Evolutionary conservation across 352 stramenopile species (phyloP).

Genomic region (Thalassiosira mediterranea): DNA sequence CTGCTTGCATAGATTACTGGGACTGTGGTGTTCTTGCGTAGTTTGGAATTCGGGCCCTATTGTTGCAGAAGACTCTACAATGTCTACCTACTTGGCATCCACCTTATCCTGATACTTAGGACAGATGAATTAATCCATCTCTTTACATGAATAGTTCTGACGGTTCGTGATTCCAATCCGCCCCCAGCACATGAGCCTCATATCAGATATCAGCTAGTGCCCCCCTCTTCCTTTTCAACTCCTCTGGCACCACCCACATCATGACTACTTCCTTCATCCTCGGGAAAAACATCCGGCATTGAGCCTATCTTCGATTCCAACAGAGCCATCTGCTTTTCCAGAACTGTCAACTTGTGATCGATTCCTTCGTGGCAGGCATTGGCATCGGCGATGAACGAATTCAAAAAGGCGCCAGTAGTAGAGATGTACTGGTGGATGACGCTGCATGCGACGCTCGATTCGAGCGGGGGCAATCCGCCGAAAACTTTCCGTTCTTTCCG

Average conservation of each 20-base stretch:
- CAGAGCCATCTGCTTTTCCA: constrained; percentile 47
- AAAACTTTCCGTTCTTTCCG: constrained; percentile 38
- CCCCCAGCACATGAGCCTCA: no score
- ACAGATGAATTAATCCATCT: not conserved
- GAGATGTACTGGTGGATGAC: constrained; percentile 40
- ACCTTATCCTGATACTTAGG: constrained; percentile 2
- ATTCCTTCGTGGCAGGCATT: constrained; percentile 38
- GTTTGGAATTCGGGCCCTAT: no score
- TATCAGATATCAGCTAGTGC: not conserved
- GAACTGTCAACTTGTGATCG: constrained; percentile 32
- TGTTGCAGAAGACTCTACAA: no score
- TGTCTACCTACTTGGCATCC: no score
- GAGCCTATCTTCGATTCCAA: constrained; percentile 41
- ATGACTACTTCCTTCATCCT: constrained; percentile 16
- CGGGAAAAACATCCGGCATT: constrained; percentile 29
- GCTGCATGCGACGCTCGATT: constrained; percentile 33
- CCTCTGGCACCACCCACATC: constrained; percentile 3
- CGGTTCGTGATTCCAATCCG: not conserved
- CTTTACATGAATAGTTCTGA: not conserved
- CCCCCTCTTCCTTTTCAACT: not conserved
- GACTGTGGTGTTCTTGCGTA: no score
- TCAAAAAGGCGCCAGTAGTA: constrained; percentile 42
- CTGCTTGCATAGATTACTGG: no score
- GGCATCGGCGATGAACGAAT: constrained; percentile 47
- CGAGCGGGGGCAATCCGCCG: constrained; percentile 26